phyloP scores from a whole-genome alignment of 306 rosid genomes.

The Erythrophleum fordii region DNA sequence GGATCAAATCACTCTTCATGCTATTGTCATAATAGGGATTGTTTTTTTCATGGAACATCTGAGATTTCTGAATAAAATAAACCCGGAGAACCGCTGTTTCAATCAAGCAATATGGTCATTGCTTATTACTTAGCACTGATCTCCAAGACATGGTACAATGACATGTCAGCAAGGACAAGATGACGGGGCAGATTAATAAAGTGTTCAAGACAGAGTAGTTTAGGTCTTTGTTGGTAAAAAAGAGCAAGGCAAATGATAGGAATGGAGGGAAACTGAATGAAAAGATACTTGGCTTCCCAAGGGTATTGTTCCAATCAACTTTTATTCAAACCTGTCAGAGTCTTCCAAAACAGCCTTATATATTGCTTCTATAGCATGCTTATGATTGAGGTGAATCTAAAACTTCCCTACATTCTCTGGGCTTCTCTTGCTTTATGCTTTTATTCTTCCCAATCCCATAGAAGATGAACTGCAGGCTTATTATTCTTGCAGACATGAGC shows the following conservation, averaged over 20 bases:
- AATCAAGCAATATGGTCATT: neutral
- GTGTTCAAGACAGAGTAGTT: conserved; percentile 37
- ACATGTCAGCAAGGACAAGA: conserved; percentile 51
- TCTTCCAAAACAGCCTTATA: conserved; percentile 81
- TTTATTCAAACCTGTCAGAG: conserved; percentile 88
- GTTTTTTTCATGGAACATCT: neutral
- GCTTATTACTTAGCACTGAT: neutral
- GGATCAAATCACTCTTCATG: neutral
- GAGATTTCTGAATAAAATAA: conserved; percentile 7
- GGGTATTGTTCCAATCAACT: conserved; percentile 78
- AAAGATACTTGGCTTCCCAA: conserved; percentile 95
- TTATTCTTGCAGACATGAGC: conserved; percentile 46
- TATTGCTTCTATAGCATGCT: conserved; percentile 77
- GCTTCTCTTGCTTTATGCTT: conserved; percentile 65
- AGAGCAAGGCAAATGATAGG: conserved; percentile 61
- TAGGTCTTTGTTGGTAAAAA: conserved; percentile 64
- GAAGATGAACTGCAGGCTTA: conserved; percentile 52
- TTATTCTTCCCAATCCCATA: conserved; percentile 69
- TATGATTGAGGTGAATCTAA: conserved; percentile 86
- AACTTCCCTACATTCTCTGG: conserved; percentile 68
- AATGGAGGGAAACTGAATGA: conserved; percentile 50
- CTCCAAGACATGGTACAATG: neutral
- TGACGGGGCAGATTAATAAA: conserved; percentile 48
- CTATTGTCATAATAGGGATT: neutral
- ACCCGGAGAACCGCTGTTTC: neutral